phyloP scores from a whole-genome alignment of 1,139 yeast genomes.

The Blastobotrys niveus region DNA sequence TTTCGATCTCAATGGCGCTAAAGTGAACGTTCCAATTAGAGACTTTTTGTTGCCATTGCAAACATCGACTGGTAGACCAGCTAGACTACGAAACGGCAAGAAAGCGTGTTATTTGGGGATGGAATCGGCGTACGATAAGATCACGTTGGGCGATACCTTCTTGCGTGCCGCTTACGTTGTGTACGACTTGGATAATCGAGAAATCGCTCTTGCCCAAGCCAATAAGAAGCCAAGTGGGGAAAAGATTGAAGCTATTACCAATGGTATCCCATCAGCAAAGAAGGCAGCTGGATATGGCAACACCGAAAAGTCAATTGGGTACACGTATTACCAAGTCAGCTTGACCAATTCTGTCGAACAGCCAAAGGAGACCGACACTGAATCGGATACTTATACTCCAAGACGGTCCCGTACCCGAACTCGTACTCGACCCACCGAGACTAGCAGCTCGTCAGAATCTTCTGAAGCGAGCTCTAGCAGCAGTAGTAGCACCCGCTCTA shows the following conservation, averaged over 20 bases:
- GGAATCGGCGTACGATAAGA: constrained; percentile 48
- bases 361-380: neutral
- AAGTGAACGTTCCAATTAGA: constrained; percentile 39
- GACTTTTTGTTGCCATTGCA: constrained; percentile 28
- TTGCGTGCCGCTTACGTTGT: constrained; percentile 68
- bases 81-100: constrained; percentile 22
- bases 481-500: neutral
- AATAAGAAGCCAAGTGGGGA: constrained; percentile 22
- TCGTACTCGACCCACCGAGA: too few relatives aligned
- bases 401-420: neutral
- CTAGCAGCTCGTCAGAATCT: neutral
- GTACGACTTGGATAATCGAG: constrained; percentile 45
- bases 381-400: neutral
- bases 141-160: constrained; percentile 64
- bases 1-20: constrained; percentile 40
- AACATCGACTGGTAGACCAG: constrained; percentile 16
- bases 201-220: constrained; percentile 23
- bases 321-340: neutral
- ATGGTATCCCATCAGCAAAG: constrained; percentile 29
- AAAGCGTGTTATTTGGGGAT: constrained; percentile 42
- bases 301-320: constrained; percentile 16
- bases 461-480: neutral
- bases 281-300: constrained; percentile 25
- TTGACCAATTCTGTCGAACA: neutral
- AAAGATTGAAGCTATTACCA: constrained; percentile 25